These are phyloP conservation scores for Aureococcus anophagefferens DNA, from an alignment of 108 stramenopile species.

Conservation along the genomic window DNA sequence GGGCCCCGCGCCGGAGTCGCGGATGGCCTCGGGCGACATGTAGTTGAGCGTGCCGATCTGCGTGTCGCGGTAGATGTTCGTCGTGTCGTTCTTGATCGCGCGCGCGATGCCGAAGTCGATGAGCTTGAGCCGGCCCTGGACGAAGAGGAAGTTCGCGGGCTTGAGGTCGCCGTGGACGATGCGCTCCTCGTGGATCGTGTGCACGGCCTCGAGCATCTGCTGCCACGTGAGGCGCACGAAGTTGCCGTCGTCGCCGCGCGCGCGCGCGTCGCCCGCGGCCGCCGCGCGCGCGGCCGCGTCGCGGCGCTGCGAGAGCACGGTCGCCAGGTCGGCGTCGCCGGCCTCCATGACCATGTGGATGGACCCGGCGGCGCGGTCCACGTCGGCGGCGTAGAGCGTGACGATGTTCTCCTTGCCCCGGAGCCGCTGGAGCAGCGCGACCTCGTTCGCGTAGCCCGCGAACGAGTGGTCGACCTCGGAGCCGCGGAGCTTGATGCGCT, in stretches of 20 bases:
- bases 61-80: slow-evolving; percentile 90
- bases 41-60: slow-evolving; percentile 98
- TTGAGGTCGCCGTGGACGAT: slow-evolving; percentile 96
- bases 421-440: slow-evolving; percentile 69
- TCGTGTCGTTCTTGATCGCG: slow-evolving; percentile 90
- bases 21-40: slow-evolving; percentile 94
- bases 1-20: slow-evolving; percentile 61
- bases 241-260: slow-evolving; percentile 68
- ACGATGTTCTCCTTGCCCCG: slow-evolving; percentile 86
- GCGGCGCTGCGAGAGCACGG: slow-evolving; percentile 63
- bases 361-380: slow-evolving; percentile 63
- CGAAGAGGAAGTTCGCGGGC: slow-evolving; percentile 58
- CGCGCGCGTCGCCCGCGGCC: too few species aligned
- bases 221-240: slow-evolving; percentile 96
- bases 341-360: slow-evolving; percentile 77
- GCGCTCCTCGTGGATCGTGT: slow-evolving; percentile 89
- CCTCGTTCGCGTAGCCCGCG: slow-evolving; percentile 94
- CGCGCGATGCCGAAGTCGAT: slow-evolving; percentile 99
- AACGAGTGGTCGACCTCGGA: slow-evolving; percentile 50
- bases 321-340: slow-evolving; percentile 91
- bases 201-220: slow-evolving; percentile 95
- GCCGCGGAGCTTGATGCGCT: slow-evolving; percentile 81
- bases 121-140: slow-evolving; percentile 86
- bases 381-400: slow-evolving; percentile 73
- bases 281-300: not conserved